Base-by-base conservation (phyloP, 331 rosid species). In the Ulmus americana region DNA sequence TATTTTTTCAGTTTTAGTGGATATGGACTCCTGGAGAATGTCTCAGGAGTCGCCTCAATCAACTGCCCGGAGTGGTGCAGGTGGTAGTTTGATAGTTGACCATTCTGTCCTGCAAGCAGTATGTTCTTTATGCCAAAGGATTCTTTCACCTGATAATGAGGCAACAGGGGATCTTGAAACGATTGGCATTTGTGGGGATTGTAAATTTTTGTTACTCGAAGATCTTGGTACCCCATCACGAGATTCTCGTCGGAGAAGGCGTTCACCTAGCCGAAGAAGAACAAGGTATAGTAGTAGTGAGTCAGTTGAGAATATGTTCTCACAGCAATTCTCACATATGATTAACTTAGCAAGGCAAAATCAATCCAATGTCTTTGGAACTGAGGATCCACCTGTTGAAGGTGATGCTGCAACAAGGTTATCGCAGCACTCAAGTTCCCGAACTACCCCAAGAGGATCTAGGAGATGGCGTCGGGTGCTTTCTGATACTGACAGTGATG, bases 401-500 rank as follows among this genome's bases (percentile, higher is more conserved):
- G 84, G 84, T 65, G 87, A 86, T 16, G 45, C 63, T 56, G 15
- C 77, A 18, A 40, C 73, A 56, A 74, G 85, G 80, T 73, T 75
- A 10, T 55, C 61, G 61, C 98, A 74, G 61, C 69, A 61, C 66
- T 67, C 81, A 38, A 90, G 95, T 75, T 59, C 82, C 44, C 91
- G 77, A 62, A 84, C 84, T 43, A 84, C 91, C 54, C 87, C 97
- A 61, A 57, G 80, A 62, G 88, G 85, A 63, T 94, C 96, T 77
- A 76, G 79, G 65, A 83, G 92, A 67, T 80, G 90, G 95, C 73
- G 82, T 67, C 82, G 74, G 48, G 82, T 69, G 53, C 73, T 71
- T 20, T 90, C 97, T 6, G 99, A 94, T 68, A 78, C 88, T 6
- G 95, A 90, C 46, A 90, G 88, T 76, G 99, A 87, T 64, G 91